Percentiles rank a stretch among this genome's conserved stretches.
Conservation (phyloP, 2,329 filamentous ascomycete species). For the Ascochyta fabae region DNA sequence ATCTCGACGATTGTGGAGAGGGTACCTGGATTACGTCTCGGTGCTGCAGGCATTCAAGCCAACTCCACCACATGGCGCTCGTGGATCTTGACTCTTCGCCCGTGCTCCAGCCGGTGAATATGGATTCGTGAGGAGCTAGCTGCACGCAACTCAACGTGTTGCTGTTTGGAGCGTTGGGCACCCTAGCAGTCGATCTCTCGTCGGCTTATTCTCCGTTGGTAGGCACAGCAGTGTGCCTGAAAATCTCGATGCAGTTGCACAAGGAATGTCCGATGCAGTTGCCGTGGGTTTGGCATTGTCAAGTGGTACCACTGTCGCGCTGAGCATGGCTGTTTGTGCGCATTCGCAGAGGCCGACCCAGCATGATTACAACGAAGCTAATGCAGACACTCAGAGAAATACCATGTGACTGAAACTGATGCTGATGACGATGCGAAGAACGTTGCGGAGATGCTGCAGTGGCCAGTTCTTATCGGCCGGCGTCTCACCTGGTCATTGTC, state of each 20-base stretch:
- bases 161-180: constrained; percentile 1
- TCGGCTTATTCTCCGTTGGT: constrained; percentile 6
- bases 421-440: neutral
- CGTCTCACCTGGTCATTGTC: too few species aligned
- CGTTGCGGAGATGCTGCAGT: too few species aligned
- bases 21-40: constrained; percentile 2
- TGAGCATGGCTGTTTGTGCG: neutral
- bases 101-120: neutral
- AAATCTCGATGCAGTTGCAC: constrained; percentile 14
- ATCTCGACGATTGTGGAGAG: constrained; percentile 4
- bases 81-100: neutral
- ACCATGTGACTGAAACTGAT: neutral
- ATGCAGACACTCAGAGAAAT: neutral
- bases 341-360: neutral
- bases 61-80: constrained; percentile 1
- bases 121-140: neutral
- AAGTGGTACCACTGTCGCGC: constrained; percentile 6
- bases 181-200: constrained; percentile 3
- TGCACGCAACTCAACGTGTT: constrained; percentile 7
- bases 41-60: constrained; percentile 3
- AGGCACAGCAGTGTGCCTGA: constrained; percentile 15
- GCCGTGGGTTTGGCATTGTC: neutral
- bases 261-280: constrained; percentile 7
- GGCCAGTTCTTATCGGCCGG: too few species aligned
- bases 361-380: neutral